These are phyloP conservation scores for Naganishia sp. DNA, from an alignment of 1,284 basidiomycete genomes.

Conservation along the genomic window DNA sequence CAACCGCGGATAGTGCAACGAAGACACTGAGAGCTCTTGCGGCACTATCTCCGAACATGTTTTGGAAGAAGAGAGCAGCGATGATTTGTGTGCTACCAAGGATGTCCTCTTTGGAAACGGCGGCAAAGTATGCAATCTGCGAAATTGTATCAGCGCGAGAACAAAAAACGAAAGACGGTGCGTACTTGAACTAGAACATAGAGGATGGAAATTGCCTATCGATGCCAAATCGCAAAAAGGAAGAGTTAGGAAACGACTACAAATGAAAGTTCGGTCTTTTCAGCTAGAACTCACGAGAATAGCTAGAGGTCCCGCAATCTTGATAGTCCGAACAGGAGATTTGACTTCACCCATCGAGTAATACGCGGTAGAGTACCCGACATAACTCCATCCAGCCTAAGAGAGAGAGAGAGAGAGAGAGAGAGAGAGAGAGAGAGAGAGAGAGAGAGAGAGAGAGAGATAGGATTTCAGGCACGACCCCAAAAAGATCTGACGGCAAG, in stretches of 20 bases:
- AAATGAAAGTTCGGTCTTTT: neutral
- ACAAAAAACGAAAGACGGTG: too few species aligned
- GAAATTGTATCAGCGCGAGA: too few species aligned
- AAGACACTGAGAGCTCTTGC: conserved; percentile 44
- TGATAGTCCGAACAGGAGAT: conserved; percentile 44
- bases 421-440: conserved; percentile 36
- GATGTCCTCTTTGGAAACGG: conserved; percentile 50
- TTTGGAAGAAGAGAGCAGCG: conserved; percentile 50
- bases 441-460: conserved; percentile 28
- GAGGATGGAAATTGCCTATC: conserved; percentile 38
- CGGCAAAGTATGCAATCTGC: conserved; percentile 51
- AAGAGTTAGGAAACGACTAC: neutral
- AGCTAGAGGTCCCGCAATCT: conserved; percentile 41
- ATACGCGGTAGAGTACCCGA: conserved; percentile 57
- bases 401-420: conserved; percentile 35
- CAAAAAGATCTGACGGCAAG: too few species aligned
- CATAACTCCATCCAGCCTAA: conserved; percentile 40
- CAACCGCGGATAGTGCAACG: conserved; percentile 50
- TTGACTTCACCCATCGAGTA: conserved; percentile 58
- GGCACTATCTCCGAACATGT: conserved; percentile 51
- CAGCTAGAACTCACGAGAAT: conserved; percentile 32
- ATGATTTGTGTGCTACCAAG: conserved; percentile 44
- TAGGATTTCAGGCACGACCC: neutral
- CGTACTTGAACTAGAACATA: conserved; percentile 43
- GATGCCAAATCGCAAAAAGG: neutral